Conservation (phyloP, 2,329 filamentous ascomycete species). For the Scleromitrula shiraiana region DNA sequence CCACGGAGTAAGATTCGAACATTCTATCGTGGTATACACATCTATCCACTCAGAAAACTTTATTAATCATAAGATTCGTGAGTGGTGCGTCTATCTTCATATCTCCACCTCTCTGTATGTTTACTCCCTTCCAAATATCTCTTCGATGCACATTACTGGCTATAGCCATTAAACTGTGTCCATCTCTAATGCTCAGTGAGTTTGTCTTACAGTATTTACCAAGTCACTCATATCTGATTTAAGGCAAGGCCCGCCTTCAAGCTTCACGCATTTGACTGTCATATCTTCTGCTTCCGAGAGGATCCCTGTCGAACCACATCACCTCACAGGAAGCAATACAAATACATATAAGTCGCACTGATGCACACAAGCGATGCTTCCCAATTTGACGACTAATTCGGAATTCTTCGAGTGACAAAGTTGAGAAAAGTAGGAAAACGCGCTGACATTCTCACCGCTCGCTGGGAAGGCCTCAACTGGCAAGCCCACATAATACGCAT, state of each 20-base stretch:
- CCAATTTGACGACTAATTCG: conserved; percentile 15
- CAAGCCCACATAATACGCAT: conserved; percentile 18
- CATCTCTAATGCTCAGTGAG: conserved; percentile 15
- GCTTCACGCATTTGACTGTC: conserved; percentile 10
- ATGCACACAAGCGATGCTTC: conserved; percentile 19
- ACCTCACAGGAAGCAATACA: conserved; percentile 21
- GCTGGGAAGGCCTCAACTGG: conserved; percentile 23
- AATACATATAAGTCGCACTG: conserved; percentile 16
- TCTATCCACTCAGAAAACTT: conserved; percentile 19
- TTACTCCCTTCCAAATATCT: conserved; percentile 13
- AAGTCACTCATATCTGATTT: conserved; percentile 10
- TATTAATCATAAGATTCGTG: conserved; percentile 14
- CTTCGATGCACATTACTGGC: conserved; percentile 15
- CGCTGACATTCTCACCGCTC: conserved; percentile 20
- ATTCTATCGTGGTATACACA: conserved; percentile 3
- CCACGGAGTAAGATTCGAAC: not conserved
- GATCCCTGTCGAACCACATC: conserved; percentile 25
- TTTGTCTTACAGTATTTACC: conserved; percentile 11
- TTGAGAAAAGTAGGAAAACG: conserved; percentile 19
- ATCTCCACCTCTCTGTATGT: conserved; percentile 19
- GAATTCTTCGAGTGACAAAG: conserved; percentile 14
- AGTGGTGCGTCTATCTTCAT: conserved; percentile 21
- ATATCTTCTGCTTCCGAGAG: conserved; percentile 12
- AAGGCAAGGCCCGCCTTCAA: conserved; percentile 13
- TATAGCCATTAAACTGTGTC: conserved; percentile 14